phyloP scores from a whole-genome alignment of 2,329 filamentous ascomycete species.

The Pyrenochaeta sp. region DNA sequence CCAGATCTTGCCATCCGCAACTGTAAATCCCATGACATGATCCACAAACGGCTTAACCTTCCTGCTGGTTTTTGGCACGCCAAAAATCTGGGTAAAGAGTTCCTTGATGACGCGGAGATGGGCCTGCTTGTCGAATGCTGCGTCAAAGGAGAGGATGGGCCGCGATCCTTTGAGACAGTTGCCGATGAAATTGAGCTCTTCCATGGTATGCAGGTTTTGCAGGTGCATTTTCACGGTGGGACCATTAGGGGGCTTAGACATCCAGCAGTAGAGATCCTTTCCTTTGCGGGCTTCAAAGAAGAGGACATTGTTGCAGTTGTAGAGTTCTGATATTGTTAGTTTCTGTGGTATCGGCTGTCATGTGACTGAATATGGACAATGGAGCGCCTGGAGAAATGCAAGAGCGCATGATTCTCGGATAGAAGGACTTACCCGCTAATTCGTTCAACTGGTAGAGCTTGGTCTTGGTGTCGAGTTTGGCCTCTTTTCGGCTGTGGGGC shows the following conservation, averaged over 20 bases:
- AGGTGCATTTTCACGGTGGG: constrained; percentile 79
- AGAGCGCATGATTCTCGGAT: neutral
- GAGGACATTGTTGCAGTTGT: constrained; percentile 93
- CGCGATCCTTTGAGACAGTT: constrained; percentile 95
- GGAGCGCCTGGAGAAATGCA: neutral
- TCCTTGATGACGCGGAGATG: constrained; percentile 87
- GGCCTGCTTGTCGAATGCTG: constrained; percentile 81
- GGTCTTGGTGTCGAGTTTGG: constrained; percentile 95
- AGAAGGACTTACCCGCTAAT: constrained; percentile 40
- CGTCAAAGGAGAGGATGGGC: constrained; percentile 91
- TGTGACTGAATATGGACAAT: neutral
- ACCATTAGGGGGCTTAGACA: constrained; percentile 88
- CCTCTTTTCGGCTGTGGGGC: constrained; percentile 91
- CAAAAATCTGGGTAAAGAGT: constrained; percentile 88
- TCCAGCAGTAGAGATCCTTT: constrained; percentile 93
- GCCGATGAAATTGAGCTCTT: constrained; percentile 94
- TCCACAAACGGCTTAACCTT: constrained; percentile 97
- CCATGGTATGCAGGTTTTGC: constrained; percentile 93
- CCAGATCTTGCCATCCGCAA: constrained; percentile 95
- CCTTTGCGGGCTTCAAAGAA: constrained; percentile 97
- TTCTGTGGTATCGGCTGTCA: neutral
- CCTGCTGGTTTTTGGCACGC: constrained; percentile 85
- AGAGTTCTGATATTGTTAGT: constrained; percentile 64
- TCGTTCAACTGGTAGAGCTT: constrained; percentile 67
- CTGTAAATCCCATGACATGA: constrained; percentile 90